Percentiles rank a stretch among this genome's conserved stretches.
phyloP scores from a whole-genome alignment of 495 filamentous ascomycete genomes.

The Aeminium ludgeri region DNA sequence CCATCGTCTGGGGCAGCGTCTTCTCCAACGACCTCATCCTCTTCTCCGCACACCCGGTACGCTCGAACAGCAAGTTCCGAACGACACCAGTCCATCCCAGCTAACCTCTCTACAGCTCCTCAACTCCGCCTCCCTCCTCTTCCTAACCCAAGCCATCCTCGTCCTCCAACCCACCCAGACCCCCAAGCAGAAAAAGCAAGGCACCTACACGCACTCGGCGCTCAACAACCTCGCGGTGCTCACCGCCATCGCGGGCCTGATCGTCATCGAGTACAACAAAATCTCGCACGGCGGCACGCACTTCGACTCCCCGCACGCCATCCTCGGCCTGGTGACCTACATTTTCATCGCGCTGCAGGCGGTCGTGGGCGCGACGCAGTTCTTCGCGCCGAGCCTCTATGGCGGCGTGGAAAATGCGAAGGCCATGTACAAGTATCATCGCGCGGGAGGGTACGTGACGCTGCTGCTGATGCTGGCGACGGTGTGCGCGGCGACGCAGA shows the following conservation, averaged over 20 bases:
- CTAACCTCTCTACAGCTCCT: conserved; percentile 37
- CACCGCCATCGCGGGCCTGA: conserved; percentile 46
- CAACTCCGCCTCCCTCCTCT: conserved; percentile 55
- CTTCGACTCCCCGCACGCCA: conserved; percentile 63
- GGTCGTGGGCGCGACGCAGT: conserved; percentile 62
- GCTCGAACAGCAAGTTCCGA: conserved; percentile 4
- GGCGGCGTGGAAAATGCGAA: conserved; percentile 69
- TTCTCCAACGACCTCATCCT: conserved; percentile 49
- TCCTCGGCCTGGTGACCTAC: conserved; percentile 64
- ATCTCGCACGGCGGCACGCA: conserved; percentile 39
- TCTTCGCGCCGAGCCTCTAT: conserved; percentile 50
- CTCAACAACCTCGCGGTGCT: conserved; percentile 48
- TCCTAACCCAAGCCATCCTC: conserved; percentile 62
- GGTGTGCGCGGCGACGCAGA: conserved; percentile 58
- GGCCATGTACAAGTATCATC: conserved; percentile 75
- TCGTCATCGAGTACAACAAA: conserved; percentile 76
- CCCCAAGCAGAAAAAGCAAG: conserved; percentile 49
- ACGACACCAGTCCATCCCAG: neutral
- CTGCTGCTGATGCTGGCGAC: conserved; percentile 55
- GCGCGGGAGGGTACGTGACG: conserved; percentile 58
- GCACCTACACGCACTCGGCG: conserved; percentile 49
- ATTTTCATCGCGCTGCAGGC: conserved; percentile 54
- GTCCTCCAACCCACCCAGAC: conserved; percentile 79
- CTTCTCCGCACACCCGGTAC: conserved; percentile 70
- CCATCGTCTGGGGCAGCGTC: conserved; percentile 56